Evolutionary conservation across 139 green algal genomes (phyloP).

Genomic region (Chlorella sorokiniana): DNA sequence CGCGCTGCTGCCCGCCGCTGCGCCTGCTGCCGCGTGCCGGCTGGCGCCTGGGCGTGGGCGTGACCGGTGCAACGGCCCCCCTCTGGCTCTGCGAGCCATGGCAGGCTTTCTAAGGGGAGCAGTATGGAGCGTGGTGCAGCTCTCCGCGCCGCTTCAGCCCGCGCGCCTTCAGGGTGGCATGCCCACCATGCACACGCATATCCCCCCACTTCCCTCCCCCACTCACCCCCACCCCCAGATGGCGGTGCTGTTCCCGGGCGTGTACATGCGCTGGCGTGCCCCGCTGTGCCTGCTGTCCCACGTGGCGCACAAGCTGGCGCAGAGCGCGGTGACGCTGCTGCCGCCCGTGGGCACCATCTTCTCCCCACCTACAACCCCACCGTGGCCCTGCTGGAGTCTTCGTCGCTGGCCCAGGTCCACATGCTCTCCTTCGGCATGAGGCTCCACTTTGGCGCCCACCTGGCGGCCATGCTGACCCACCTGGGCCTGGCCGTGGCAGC

Average conservation of each 20-base stretch:
- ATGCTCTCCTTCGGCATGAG: conserved; percentile 45
- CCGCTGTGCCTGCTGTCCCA: conserved; percentile 31
- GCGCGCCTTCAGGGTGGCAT: too few relatives aligned
- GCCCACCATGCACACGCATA: too few relatives aligned
- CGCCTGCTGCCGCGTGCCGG: neutral
- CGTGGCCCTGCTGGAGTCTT: conserved; percentile 39
- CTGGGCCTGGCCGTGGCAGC: conserved; percentile 2
- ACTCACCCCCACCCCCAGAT: neutral
- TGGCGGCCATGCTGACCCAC: conserved; percentile 8
- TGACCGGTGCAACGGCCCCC: too few relatives aligned
- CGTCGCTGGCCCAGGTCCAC: conserved; percentile 32
- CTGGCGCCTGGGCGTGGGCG: neutral
- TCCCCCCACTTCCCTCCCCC: neutral
- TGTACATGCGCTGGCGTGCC: conserved; percentile 28
- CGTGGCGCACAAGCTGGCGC: conserved; percentile 35
- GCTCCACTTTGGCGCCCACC: conserved; percentile 17
- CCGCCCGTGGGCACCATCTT: conserved; percentile 29
- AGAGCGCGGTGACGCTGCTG: conserved; percentile 23
- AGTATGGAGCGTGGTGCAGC: too few relatives aligned
- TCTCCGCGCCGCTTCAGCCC: too few relatives aligned
- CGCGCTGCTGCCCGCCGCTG: too few relatives aligned
- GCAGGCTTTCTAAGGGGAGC: too few relatives aligned
- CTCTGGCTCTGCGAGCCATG: too few relatives aligned
- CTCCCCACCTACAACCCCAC: conserved; percentile 18
- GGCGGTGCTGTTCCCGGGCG: conserved; percentile 18